phyloP scores from a whole-genome alignment of 495 filamentous ascomycete genomes.

The Staphylotrichum tortipilum region DNA sequence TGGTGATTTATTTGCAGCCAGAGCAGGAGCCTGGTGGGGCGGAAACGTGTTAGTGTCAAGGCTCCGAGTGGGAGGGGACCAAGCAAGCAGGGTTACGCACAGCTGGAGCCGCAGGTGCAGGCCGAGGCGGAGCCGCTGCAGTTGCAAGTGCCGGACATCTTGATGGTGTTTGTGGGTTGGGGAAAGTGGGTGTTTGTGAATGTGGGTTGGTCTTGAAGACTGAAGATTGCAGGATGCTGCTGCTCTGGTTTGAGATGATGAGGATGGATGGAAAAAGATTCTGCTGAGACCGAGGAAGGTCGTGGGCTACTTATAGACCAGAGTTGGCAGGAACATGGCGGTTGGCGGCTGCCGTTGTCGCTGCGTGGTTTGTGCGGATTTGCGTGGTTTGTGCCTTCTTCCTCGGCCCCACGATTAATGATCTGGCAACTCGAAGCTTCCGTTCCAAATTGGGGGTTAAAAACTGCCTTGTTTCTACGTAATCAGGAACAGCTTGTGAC shows the following conservation, averaged over 20 bases:
- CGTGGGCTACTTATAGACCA: constrained; percentile 17
- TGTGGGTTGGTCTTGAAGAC: neutral
- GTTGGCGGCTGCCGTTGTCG: constrained; percentile 3
- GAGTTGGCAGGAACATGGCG: constrained; percentile 2
- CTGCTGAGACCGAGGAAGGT: neutral
- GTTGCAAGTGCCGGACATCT: constrained; percentile 40
- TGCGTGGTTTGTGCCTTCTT: constrained; percentile 11
- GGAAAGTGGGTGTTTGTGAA: constrained; percentile 8
- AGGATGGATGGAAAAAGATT: neutral
- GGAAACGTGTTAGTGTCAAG: neutral
- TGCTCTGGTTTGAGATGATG: neutral
- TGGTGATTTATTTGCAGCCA: constrained; percentile 23
- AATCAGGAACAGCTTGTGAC: too few species aligned
- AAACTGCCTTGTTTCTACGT: too few species aligned
- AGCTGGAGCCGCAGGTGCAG: constrained; percentile 34
- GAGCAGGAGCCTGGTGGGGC: constrained; percentile 32
- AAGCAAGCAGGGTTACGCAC: constrained; percentile 27
- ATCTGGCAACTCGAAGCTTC: too few species aligned
- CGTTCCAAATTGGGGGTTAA: too few species aligned
- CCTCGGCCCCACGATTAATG: too few species aligned
- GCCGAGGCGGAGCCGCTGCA: constrained; percentile 34
- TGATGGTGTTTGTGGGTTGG: constrained; percentile 19
- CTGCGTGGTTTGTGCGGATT: constrained; percentile 33
- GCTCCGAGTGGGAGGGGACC: neutral
- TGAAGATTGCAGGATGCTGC: neutral